phyloP scores from a whole-genome alignment of 108 stramenopile genomes.

The Cyclotella baltica region DNA sequence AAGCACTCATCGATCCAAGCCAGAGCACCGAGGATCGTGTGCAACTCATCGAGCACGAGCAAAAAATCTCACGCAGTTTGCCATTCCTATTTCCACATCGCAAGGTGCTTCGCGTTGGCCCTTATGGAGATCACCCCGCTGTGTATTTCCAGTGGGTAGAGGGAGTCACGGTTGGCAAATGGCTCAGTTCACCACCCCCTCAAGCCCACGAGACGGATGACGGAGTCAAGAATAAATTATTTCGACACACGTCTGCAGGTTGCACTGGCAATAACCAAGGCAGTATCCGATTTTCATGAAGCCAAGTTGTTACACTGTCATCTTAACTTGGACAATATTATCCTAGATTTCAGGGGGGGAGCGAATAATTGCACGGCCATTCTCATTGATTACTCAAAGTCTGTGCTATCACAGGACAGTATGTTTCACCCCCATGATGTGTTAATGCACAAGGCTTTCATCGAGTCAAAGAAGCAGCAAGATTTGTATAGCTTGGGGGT shows the following conservation, averaged over 20 bases:
- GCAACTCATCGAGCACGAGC: neutral
- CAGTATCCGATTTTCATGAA: neutral
- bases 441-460: neutral
- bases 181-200: neutral
- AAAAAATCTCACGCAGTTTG: neutral
- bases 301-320: neutral
- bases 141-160: constrained; percentile 21
- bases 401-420: neutral
- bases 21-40: neutral
- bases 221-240: neutral
- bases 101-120: neutral
- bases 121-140: constrained; percentile 1
- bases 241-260: neutral
- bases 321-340: neutral
- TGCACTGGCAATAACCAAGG: neutral
- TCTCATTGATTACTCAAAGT: neutral
- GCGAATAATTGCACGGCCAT: neutral
- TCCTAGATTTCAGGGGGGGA: neutral
- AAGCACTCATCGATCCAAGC: neutral
- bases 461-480: constrained; percentile 3
- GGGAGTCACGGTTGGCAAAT: neutral
- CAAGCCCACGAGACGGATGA: too few relatives aligned
- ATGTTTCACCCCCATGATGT: neutral
- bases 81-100: neutral
- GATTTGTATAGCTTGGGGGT: constrained; percentile 20